Conservation (phyloP, 805 yeast genomes). For the Pichia insulana region DNA sequence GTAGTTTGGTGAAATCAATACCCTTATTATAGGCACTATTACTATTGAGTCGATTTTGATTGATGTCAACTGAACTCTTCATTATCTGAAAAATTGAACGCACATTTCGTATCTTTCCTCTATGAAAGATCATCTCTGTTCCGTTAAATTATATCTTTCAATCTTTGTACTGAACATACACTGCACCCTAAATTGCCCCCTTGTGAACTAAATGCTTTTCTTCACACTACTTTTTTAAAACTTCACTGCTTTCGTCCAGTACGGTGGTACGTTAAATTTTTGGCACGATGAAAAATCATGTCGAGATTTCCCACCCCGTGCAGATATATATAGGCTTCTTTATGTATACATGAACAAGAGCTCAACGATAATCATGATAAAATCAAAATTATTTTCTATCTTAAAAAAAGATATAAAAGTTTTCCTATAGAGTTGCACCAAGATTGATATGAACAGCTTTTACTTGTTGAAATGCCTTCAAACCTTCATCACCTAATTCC, state of each 20-base stretch:
- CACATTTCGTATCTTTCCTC: conserved; percentile 6
- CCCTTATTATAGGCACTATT: not conserved
- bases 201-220: too few species aligned
- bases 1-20: not conserved
- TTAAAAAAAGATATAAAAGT: not conserved
- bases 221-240: too few species aligned
- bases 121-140: not conserved
- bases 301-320: not conserved
- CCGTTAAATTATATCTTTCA: not conserved
- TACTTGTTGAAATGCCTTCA: conserved; percentile 75
- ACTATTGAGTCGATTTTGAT: not conserved
- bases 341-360: too few species aligned
- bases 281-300: too few species aligned
- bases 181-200: too few species aligned
- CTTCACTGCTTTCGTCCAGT: too few species aligned
- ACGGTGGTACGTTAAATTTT: too few species aligned
- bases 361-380: too few species aligned
- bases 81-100: not conserved
- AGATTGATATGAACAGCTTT: conserved; percentile 66
- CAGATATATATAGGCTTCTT: too few species aligned
- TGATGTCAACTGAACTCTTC: not conserved
- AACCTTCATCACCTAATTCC: conserved; percentile 84
- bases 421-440: conserved; percentile 21
- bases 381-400: too few species aligned
- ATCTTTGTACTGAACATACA: too few species aligned